Percentiles rank a stretch among this genome's conserved stretches.
Evolutionary conservation across 805 yeast species (phyloP).

Genomic region (Starmerella potacharoeniae): DNA sequence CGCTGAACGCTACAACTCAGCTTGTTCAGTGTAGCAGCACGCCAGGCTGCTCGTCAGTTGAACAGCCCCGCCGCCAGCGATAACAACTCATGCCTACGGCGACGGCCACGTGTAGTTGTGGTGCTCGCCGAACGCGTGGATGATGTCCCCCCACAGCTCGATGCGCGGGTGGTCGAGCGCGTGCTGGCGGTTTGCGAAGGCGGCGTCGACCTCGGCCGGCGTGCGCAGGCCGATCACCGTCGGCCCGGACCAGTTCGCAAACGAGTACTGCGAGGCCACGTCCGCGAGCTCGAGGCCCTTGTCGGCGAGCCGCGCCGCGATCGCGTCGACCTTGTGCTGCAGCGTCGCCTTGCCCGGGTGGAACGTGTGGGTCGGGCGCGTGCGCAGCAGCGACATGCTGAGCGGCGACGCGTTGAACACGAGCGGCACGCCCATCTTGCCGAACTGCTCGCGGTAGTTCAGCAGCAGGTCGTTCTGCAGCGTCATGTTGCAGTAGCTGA

Average conservation of each 20-base stretch:
- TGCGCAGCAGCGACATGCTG: conserved; percentile 74
- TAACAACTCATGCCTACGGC: neutral
- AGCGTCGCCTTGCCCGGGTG: conserved; percentile 67
- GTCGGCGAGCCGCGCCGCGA: conserved; percentile 37
- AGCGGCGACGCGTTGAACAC: conserved; percentile 77
- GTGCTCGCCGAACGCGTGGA: conserved; percentile 13
- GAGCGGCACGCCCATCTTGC: conserved; percentile 40
- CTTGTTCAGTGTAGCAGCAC: no score
- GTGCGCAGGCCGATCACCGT: conserved; percentile 71
- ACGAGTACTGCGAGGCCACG: conserved; percentile 65
- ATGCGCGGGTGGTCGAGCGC: conserved; percentile 27
- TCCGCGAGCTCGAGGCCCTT: conserved; percentile 62
- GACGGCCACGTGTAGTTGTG: conserved; percentile 16
- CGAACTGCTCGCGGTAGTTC: conserved; percentile 38
- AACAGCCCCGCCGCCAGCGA: no score
- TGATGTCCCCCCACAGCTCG: conserved; percentile 11
- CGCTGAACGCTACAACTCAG: no score
- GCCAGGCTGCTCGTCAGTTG: no score
- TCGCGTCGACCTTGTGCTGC: conserved; percentile 35
- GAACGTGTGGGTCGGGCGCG: conserved; percentile 54
- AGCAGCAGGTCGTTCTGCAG: conserved; percentile 56
- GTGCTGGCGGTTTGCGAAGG: conserved; percentile 45
- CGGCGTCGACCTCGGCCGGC: conserved; percentile 50
- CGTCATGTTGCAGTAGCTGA: conserved; percentile 74
- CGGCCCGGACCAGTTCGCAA: conserved; percentile 52